A percentile compares a stretch with the other conserved stretches of the same genome.
These are phyloP conservation scores for Panaeolus papilionaceus DNA, from an alignment of 768 basidiomycete species.

Conservation along the genomic window DNA sequence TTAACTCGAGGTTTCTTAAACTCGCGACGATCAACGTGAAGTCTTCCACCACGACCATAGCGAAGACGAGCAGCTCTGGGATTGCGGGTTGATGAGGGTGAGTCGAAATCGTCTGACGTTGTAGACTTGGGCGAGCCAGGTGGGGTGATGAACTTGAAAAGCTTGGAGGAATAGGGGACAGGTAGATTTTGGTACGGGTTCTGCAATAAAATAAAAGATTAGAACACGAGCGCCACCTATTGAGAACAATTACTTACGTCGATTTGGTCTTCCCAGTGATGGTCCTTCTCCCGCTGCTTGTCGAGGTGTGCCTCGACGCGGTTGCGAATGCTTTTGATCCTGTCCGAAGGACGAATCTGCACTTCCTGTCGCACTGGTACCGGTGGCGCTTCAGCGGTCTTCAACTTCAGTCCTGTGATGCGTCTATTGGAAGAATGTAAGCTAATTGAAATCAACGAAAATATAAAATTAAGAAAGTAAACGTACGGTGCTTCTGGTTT, in stretches of 20 bases:
- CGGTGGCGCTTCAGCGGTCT: slow-evolving; percentile 49
- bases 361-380: slow-evolving; percentile 52
- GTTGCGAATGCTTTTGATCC: slow-evolving; percentile 61
- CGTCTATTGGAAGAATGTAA: slow-evolving; percentile 39
- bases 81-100: slow-evolving; percentile 33
- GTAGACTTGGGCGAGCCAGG: slow-evolving; percentile 37
- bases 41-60: slow-evolving; percentile 82
- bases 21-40: slow-evolving; percentile 75
- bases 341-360: slow-evolving; percentile 68
- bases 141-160: slow-evolving; percentile 68
- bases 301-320: slow-evolving; percentile 68
- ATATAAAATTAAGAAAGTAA: slow-evolving; percentile 10
- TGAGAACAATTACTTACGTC: slow-evolving; percentile 59
- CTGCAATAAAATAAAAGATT: slow-evolving; percentile 38
- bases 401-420: slow-evolving; percentile 59
- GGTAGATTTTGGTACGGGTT: slow-evolving; percentile 74
- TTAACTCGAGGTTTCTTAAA: slow-evolving; percentile 31
- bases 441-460: slow-evolving; percentile 6
- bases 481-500: slow-evolving; percentile 51
- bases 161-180: slow-evolving; percentile 61
- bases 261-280: slow-evolving; percentile 86
- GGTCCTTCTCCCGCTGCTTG: slow-evolving; percentile 74
- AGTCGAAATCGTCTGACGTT: slow-evolving; percentile 36
- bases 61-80: slow-evolving; percentile 72
- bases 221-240: neutral